Base-by-base conservation (phyloP, 179 eudicot genomes). In the Beta corolliflora region DNA sequence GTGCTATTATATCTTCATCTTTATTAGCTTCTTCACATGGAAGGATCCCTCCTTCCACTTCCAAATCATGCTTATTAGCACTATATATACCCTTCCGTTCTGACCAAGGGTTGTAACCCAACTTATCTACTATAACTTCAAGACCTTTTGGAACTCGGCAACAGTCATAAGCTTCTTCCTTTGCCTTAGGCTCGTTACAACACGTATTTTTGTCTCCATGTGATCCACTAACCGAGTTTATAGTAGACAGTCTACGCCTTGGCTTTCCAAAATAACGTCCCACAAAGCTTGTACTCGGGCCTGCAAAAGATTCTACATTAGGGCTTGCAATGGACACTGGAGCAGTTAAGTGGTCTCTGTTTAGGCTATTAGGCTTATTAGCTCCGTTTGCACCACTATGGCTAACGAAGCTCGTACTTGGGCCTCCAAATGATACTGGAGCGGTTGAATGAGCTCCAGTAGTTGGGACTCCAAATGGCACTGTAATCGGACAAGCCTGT, bases 51-150 rank as follows among this genome's bases (percentile, higher is more conserved):
- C 53, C 18, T 16, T 8, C 54, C 13, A 11, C 11, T 8, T 36
- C 48, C 7, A 21, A 58, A 31, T 69, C 58, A 11, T 19, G 29
- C 52, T 44, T 18, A 4, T 59, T 9, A 29, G 23, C 44, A 56
- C 4, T 60, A n/a, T 4, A 36, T 36, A 36, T 36, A 36, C 4
- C 70, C 58, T 79, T 61, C 50, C 45, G 56, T 29, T 25, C 50
- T 16, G 61, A 71, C 86, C 86, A 83, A 50, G 86, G 86, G 65
- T 83, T 80, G 58, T 75, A 56, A 60, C 77, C 83, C 41, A 83
- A 79, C 5, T 53, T 76, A 55, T 83, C 71, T n/a, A 53, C 80
- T 14, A 83, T 75, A 52, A 25, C 11, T 61, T 80, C 83, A 18
- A 83, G 80, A 70, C 80, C 83, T 69, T 80, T 83, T 4, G 86